These are phyloP conservation scores for Hysterium pulicare DNA, from an alignment of 2,329 filamentous ascomycete species.

Conservation along the genomic window DNA sequence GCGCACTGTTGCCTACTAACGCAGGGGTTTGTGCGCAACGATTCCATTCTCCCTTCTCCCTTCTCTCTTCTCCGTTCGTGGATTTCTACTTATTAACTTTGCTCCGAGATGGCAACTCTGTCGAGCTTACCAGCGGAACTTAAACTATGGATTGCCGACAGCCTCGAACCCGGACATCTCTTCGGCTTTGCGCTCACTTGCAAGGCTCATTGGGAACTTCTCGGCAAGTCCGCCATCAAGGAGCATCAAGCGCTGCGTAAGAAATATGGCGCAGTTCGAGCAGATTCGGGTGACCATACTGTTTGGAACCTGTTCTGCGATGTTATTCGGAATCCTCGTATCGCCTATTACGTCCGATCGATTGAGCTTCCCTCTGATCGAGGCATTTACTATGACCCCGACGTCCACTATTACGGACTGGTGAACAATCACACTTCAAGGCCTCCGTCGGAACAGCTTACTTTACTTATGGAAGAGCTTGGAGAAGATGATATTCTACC, in stretches of 20 bases:
- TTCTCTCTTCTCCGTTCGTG: too few relatives aligned
- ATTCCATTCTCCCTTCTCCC: too few relatives aligned
- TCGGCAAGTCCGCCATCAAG: neutral
- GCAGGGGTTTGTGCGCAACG: too few relatives aligned
- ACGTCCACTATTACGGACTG: neutral
- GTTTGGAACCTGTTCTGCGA: neutral
- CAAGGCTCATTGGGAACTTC: neutral
- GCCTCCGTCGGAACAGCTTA: neutral
- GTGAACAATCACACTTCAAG: neutral
- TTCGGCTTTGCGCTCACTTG: neutral
- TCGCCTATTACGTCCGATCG: neutral
- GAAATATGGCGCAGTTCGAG: neutral
- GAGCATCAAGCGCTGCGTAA: neutral
- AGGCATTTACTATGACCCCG: neutral
- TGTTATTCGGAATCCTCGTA: neutral
- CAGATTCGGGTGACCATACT: neutral
- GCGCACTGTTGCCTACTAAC: too few relatives aligned
- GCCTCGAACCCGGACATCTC: neutral
- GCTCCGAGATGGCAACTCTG: neutral
- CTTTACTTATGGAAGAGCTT: neutral
- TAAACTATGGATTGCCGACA: neutral
- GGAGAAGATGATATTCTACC: too few relatives aligned
- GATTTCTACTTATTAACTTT: too few relatives aligned
- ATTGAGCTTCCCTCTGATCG: neutral
- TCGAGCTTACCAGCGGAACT: neutral